A percentile compares a stretch with the other conserved stretches of the same genome.
Conservation (phyloP, 805 yeast genomes). For the Brettanomyces naardenensis region DNA sequence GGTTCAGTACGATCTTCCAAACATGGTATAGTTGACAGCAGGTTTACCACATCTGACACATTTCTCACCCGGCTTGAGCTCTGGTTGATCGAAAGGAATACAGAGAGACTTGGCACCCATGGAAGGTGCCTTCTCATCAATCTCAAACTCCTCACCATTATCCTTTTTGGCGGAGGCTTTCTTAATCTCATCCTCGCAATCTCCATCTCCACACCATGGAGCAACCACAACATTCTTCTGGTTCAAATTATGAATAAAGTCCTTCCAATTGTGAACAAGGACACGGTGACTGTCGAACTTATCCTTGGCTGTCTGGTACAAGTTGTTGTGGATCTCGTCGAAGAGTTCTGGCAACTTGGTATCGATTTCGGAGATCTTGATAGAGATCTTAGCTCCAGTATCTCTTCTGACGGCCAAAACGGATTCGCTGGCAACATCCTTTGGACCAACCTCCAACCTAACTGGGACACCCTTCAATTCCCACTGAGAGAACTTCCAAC, state of each 20-base stretch:
- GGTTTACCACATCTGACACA: conserved; percentile 78
- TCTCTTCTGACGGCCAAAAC: conserved; percentile 93
- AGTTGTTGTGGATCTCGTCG: conserved; percentile 70
- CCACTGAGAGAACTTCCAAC: conserved; percentile 97
- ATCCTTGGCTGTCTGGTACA: conserved; percentile 73
- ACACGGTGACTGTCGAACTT: conserved; percentile 81
- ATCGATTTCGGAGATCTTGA: conserved; percentile 59
- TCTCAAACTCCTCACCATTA: conserved; percentile 78
- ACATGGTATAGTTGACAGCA: conserved; percentile 85
- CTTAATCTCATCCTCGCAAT: conserved; percentile 96
- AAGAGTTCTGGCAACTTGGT: conserved; percentile 64
- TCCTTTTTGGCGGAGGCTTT: conserved; percentile 76
- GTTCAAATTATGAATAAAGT: conserved; percentile 88
- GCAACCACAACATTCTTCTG: conserved; percentile 82
- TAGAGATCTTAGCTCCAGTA: conserved; percentile 64
- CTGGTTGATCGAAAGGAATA: conserved; percentile 91
- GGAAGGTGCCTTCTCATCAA: conserved; percentile 93
- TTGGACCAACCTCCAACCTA: conserved; percentile 94
- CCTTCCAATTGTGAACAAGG: conserved; percentile 75
- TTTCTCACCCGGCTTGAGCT: conserved; percentile 65
- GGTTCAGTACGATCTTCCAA: conserved; percentile 88
- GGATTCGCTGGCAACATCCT: conserved; percentile 74
- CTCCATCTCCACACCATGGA: conserved; percentile 96
- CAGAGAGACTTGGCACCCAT: conserved; percentile 99
- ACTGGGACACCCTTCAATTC: conserved; percentile 95